Conservation (phyloP, 352 stramenopile species). For the Phytophthora capsici region DNA sequence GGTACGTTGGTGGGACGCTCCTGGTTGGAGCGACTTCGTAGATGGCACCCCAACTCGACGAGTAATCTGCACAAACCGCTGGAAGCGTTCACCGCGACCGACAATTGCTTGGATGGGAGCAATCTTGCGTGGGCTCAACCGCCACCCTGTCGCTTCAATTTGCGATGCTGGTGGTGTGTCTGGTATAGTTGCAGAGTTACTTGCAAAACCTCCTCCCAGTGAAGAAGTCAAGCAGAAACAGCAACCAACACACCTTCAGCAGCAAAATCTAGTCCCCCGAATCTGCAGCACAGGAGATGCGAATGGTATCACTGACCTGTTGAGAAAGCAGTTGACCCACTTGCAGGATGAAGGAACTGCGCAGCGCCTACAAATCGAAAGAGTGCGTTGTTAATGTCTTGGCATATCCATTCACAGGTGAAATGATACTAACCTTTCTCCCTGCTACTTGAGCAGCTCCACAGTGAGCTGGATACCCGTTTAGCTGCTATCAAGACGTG, state of each 20-base stretch:
- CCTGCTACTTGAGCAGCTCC: conserved; percentile 44
- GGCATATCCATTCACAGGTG: not conserved
- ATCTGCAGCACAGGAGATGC: conserved; percentile 1
- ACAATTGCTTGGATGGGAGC: conserved; percentile 68
- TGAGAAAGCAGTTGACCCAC: conserved; percentile 52
- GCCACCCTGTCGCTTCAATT: conserved; percentile 74
- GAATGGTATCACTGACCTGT: conserved; percentile 16
- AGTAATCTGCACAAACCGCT: conserved; percentile 76
- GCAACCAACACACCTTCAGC: conserved; percentile 3
- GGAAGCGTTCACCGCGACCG: conserved; percentile 34
- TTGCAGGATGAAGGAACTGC: conserved; percentile 56
- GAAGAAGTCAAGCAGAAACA: not conserved
- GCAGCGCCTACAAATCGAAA: conserved; percentile 55
- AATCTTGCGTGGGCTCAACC: conserved; percentile 71
- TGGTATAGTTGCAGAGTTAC: conserved; percentile 49
- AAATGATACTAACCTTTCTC: conserved; percentile 8
- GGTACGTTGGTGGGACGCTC: conserved; percentile 58
- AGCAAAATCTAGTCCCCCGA: not conserved
- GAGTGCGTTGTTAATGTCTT: conserved; percentile 25
- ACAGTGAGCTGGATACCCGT: conserved; percentile 61
- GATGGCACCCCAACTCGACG: conserved; percentile 39
- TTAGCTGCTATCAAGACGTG: conserved; percentile 65
- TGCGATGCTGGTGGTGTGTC: conserved; percentile 76
- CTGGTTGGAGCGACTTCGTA: conserved; percentile 52
- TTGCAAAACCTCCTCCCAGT: conserved; percentile 22